Percentiles rank a stretch among this genome's conserved stretches.
Conservation (phyloP, 2,329 filamentous ascomycete species). For the Bimuria novae-zelandiae region DNA sequence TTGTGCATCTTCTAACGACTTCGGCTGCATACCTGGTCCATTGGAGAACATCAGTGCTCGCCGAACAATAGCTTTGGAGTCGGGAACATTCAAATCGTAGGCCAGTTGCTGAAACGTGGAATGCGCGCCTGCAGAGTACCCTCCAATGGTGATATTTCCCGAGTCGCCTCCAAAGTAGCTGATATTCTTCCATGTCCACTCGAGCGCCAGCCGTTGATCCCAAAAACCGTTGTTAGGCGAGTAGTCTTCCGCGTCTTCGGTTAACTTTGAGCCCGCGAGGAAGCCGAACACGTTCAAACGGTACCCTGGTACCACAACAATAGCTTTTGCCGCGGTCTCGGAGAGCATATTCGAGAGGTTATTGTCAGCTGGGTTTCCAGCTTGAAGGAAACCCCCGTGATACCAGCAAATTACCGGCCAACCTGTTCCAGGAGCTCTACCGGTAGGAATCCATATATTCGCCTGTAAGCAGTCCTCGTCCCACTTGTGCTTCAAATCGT, state of each 20-base stretch:
- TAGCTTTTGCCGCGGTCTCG: constrained; percentile 52
- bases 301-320: constrained; percentile 62
- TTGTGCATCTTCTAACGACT: constrained; percentile 53
- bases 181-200: constrained; percentile 60
- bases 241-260: constrained; percentile 38
- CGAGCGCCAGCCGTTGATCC: constrained; percentile 60
- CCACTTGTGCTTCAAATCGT: constrained; percentile 34
- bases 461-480: constrained; percentile 62
- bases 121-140: constrained; percentile 62
- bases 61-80: constrained; percentile 54
- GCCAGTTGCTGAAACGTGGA: constrained; percentile 62
- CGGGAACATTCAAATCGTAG: constrained; percentile 58
- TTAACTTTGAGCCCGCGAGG: constrained; percentile 55
- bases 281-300: constrained; percentile 63
- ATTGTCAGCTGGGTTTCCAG: constrained; percentile 56
- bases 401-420: constrained; percentile 65
- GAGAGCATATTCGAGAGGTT: constrained; percentile 53
- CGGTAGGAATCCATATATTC: constrained; percentile 60
- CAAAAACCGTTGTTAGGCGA: constrained; percentile 60
- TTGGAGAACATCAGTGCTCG: constrained; percentile 60
- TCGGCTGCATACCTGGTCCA: constrained; percentile 59
- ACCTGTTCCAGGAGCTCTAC: constrained; percentile 50
- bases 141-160: constrained; percentile 57
- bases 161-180: constrained; percentile 57
- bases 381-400: constrained; percentile 63